Evolutionary conservation across 257 asterid species (phyloP).

Genomic region (Craterostigma plantagineum): DNA sequence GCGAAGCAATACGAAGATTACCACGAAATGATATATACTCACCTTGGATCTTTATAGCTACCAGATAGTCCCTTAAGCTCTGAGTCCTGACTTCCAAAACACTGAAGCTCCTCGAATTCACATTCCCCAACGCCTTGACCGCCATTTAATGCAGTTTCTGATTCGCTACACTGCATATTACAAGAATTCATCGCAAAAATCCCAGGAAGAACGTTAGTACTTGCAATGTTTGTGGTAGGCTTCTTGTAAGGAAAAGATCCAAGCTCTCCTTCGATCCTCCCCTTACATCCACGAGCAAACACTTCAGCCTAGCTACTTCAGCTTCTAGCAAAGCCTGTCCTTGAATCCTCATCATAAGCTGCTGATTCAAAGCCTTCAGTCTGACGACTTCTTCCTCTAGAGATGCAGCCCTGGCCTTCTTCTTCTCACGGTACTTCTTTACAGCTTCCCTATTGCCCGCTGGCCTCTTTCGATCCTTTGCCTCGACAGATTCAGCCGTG

Average conservation of each 20-base stretch:
- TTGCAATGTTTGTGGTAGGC: slow-evolving; percentile 33
- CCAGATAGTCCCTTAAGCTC: no score
- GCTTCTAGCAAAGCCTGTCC: slow-evolving; percentile 80
- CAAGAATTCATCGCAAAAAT: slow-evolving; percentile 59
- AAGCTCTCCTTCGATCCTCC: slow-evolving; percentile 91
- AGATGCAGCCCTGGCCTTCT: slow-evolving; percentile 72
- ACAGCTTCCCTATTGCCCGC: slow-evolving; percentile 86
- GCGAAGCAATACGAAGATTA: no score
- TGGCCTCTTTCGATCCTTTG: slow-evolving; percentile 52
- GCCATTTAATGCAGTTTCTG: slow-evolving; percentile 23
- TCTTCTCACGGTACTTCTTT: slow-evolving; percentile 87
- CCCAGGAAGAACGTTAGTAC: slow-evolving; percentile 32
- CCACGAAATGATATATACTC: no score
- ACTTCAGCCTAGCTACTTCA: slow-evolving; percentile 83
- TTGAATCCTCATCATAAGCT: slow-evolving; percentile 72
- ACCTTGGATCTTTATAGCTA: no score
- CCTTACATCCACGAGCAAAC: slow-evolving; percentile 79
- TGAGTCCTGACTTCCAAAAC: slow-evolving; percentile 27
- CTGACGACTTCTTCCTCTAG: slow-evolving; percentile 73
- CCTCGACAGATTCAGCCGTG: slow-evolving; percentile 59
- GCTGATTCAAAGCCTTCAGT: slow-evolving; percentile 70
- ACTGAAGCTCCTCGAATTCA: slow-evolving; percentile 44
- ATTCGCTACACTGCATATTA: slow-evolving; percentile 21
- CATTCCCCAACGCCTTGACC: slow-evolving; percentile 35
- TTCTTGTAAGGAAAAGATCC: slow-evolving; percentile 92